These are phyloP conservation scores for Aspergillus homomorphus DNA, from an alignment of 495 filamentous ascomycete species.

Conservation along the genomic window DNA sequence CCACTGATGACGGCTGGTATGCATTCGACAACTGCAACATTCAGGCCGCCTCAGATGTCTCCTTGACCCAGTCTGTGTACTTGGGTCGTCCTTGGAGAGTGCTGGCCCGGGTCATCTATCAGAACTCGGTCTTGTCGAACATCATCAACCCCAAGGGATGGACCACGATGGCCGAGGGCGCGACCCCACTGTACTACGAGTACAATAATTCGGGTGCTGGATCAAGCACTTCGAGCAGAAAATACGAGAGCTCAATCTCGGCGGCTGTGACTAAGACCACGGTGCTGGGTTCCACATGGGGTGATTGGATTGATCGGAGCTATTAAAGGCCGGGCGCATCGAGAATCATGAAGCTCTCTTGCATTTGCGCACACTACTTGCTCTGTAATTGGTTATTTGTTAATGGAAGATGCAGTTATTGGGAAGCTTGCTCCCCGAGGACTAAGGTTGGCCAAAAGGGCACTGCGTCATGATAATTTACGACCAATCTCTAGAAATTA, in stretches of 20 bases:
- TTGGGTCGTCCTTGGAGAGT: slow-evolving; percentile 66
- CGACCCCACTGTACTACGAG: slow-evolving; percentile 52
- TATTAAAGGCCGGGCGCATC: slow-evolving; percentile 4
- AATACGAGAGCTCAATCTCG: slow-evolving; percentile 50
- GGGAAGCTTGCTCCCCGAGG: no score
- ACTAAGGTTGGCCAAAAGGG: no score
- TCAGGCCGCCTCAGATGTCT: slow-evolving; percentile 43
- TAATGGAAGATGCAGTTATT: no score
- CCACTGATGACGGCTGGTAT: slow-evolving; percentile 56
- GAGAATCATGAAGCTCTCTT: no score
- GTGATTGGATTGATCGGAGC: slow-evolving; percentile 35
- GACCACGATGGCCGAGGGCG: slow-evolving; percentile 48
- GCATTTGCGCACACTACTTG: no score
- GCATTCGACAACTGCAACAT: slow-evolving; percentile 59
- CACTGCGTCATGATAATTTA: no score
- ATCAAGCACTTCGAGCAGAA: slow-evolving; percentile 50
- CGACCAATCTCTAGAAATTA: no score
- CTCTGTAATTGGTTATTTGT: no score
- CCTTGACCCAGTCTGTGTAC: slow-evolving; percentile 53
- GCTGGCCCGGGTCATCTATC: slow-evolving; percentile 64
- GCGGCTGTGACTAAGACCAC: slow-evolving; percentile 44
- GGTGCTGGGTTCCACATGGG: slow-evolving; percentile 52
- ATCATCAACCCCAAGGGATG: slow-evolving; percentile 64
- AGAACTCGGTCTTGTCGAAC: slow-evolving; percentile 50
- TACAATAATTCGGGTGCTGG: slow-evolving; percentile 58